Base-by-base conservation (phyloP, 2,329 filamentous ascomycete genomes). In the Claviceps maximensis region DNA sequence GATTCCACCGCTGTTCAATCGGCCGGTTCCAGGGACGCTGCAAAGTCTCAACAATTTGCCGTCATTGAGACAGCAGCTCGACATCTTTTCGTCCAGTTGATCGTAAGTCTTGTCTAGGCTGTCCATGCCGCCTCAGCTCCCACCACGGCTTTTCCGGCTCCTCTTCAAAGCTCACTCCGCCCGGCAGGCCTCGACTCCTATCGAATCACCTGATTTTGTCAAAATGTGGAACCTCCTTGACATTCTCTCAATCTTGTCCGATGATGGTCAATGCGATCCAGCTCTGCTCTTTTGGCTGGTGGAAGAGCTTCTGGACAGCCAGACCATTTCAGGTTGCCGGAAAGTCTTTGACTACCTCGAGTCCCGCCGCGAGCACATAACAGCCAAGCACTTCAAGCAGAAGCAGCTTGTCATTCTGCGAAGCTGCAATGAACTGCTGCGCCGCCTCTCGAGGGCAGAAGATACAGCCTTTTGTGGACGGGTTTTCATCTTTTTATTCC, bases 401-500 rank as follows among this genome's bases (percentile, higher is more conserved):
- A 96, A 95, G 67, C 85, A 88, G 55, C 72, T 97, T 44, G 83
- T 95, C 54, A 93, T 97, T 58, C 73, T 98, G n/a, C 80, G 93
- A 62, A 87, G 86, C 55, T 98, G 93, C 70, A 98, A 97, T 67
- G 93, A 97, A 69, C 76, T 98, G 17, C 75, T 98, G n/a, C 83
- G 91, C 38, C 80, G 93, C 47, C 76, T 98, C 2, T 97, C 93
- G n/a, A 82, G 93, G 53, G 91, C 93, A 4, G 90, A 97, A 66
- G 93, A 98, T 67, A 94, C 93, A 0, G 89, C 94, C 0, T 98
- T 99, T 65, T 98, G 93, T 63, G 93, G 93, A 17, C 81, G 93
- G 41, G 93, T 99, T 27, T 97, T 97, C 68, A 96, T 98, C 58
- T 99, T 96, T 68, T 81, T 98, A 65, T 98, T 97, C 68, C 93